Base-by-base conservation (phyloP, 805 yeast genomes). In the Wickerhamomyces silvicola region DNA sequence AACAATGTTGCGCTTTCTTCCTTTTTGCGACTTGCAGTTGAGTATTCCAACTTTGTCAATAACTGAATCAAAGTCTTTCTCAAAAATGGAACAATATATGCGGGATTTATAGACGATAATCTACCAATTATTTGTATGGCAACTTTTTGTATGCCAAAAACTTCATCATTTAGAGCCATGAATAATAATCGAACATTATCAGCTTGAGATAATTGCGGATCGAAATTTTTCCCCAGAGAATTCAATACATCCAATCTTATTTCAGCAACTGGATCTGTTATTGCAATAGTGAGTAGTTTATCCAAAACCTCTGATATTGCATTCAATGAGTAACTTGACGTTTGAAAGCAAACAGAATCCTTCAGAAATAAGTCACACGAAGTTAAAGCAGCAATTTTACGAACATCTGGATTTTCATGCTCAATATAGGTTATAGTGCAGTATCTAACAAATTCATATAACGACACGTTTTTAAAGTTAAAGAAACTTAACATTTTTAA, bases 161-260 rank as follows among this genome's bases (percentile, higher is more conserved):
- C 73, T 56, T 90, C 97, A 58, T 92, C 99, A 51, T 92, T 84
- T 35, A 90, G 62, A 0, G 96, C 90, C 65, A 88, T 83, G 48
- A 90, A 85, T 15, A 92, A 63, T 10, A 88, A 59, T 33, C 85
- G 68, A 20, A 88, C 90, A 54, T 87, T 88, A 38, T 84, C 94
- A 1, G 96, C 94, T 54, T 92, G 97, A 0, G 97, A 85, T 20
- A 92, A 59, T 48, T 92, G 97, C 0, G 95, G 84, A 48, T 92
- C 97, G 53, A 90, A 83, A 36, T 70, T 70, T 3, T 78, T 71
- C 22, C 83, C 83, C 23, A 94, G 62, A 28, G 87, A 71, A 31
- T 70, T 70, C 36, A 92, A 62, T 1, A 90, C 86, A 39, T 83
- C 88, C 8, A 83, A 60, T 35, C 99, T 66, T 20, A 90, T 84